phyloP scores from a whole-genome alignment of 371 early-diverging fungal genomes.

The Mucor circinelloides region DNA sequence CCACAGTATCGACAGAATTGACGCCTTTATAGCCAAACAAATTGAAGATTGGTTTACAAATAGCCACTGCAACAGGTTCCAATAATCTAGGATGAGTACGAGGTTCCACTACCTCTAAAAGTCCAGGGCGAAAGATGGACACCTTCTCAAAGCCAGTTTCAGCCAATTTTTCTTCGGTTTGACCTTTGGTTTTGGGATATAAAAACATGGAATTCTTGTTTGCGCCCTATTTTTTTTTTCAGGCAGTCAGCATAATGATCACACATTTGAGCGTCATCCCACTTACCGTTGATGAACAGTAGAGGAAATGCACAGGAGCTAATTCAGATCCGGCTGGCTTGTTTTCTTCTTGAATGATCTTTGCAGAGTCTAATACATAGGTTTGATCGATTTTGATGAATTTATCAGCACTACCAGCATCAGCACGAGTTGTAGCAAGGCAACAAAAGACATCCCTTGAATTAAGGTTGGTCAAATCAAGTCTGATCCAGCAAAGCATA shows the following conservation, averaged over 20 bases:
- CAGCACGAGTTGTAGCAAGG: constrained; percentile 59
- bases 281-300: constrained; percentile 58
- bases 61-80: constrained; percentile 18
- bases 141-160: constrained; percentile 66
- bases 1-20: constrained; percentile 31
- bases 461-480: neutral
- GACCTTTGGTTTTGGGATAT: constrained; percentile 76
- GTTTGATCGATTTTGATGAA: constrained; percentile 77
- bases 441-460: constrained; percentile 18
- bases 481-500: neutral
- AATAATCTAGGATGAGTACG: constrained; percentile 16
- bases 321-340: constrained; percentile 26
- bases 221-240: constrained; percentile 42
- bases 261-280: neutral
- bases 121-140: constrained; percentile 67
- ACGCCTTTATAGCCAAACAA: constrained; percentile 19
- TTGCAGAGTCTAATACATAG: constrained; percentile 70
- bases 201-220: constrained; percentile 64
- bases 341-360: constrained; percentile 64
- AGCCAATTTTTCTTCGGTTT: constrained; percentile 67
- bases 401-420: constrained; percentile 66
- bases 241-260: neutral
- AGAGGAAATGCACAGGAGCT: constrained; percentile 63
- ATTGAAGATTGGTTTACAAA: constrained; percentile 19
- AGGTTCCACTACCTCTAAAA: constrained; percentile 53